Base-by-base conservation (phyloP, 257 asterid genomes). In the Rehmannia glutinosa region DNA sequence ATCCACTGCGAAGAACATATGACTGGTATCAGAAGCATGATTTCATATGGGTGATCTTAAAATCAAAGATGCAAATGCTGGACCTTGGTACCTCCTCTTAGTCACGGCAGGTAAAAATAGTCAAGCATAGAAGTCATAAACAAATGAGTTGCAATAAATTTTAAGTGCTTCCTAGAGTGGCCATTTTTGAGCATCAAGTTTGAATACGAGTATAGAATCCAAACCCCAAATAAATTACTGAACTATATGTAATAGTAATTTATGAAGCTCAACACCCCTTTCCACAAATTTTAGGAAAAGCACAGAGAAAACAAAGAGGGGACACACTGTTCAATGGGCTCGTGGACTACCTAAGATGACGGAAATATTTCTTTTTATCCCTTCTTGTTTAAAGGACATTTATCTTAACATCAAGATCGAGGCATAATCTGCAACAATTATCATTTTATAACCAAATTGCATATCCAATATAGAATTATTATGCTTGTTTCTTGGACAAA, bases 1-100 rank as follows among this genome's bases (percentile, higher is more conserved):
- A 77, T 56, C 98, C 98, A 61, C 99, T 91, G 91, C 25, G 21
- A 50, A 54, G 21, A 50, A 54, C 51, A 69, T 15, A 52, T 24
- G 70, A 76, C 5, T 56, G n/a, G 66, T 19, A 51, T 80, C 66
- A 81, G 73, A 56, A 67, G 36, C 51, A 68, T 23, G 76, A 28
- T 62, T 62, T 6, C 46, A 55, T 43, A 60, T 21, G 13, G 57
- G 42, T 32, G 13, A 20, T 67, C 56, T 8, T 17, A 32, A 73
- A 60, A 38, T 11, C 16, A 27, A 54, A 47, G n/a, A n/a, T 43
- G 64, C 56, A 56, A 55, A 45, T 16, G n/a, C 64, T 39, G 50
- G 27, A 24, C 43, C 64, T 55, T 50, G 12, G 60, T 13, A 17
- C 15, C 23, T 30, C 17, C 56, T 39, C 39, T 50, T 45, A 54